Base-by-base conservation (phyloP, 139 green algal species). In the Picocystis salinarum region DNA sequence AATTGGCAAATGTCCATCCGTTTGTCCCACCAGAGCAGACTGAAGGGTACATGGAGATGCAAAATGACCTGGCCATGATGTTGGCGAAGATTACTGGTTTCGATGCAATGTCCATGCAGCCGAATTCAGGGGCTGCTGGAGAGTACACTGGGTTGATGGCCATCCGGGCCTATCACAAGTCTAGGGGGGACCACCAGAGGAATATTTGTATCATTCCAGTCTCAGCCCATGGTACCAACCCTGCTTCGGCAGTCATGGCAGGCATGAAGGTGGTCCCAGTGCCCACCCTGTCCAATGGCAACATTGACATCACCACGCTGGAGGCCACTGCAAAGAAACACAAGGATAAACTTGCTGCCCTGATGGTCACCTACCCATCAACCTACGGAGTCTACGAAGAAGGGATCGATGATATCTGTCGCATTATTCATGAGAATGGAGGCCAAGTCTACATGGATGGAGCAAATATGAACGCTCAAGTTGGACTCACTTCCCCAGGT, bases 381-480 rank as follows among this genome's bases (percentile, higher is more conserved):
- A 26, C 45, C 45, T 50, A 53, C 33, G 39, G 31, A 34, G 86
- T 97, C 59, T 98, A 96, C 52, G 88, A 98, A 71, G 77, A 95
- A 28, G 81, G 77, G 3, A 74, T 98, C 37, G 77, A 93, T 48
- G 74, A 91, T 48, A 91, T 98, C 42, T 98, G 88, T 79, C 27
- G 63, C 19, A 79, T 90, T 55, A 91, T 98, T 52, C 88, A 98
- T 59, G 50, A 75, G 33, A 64, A 91, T 45, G 88, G 87, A 11
- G 88, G 88, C 27, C 79, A 88, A 67, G 88, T 98, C 34, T 98
- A 98, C 84, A 98, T 98, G 88, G 88, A 98, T 60, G 88, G 88
- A 2, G 88, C 88, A 50, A 98, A 98, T 76, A 98, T 98, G 88
- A 98, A 98, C 55, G 88, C 88, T 13, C 56, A 66, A 52, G 88